These are phyloP conservation scores for Aureobasidium leucospermi DNA, from an alignment of 2,329 filamentous ascomycete genomes.

Conservation along the genomic window DNA sequence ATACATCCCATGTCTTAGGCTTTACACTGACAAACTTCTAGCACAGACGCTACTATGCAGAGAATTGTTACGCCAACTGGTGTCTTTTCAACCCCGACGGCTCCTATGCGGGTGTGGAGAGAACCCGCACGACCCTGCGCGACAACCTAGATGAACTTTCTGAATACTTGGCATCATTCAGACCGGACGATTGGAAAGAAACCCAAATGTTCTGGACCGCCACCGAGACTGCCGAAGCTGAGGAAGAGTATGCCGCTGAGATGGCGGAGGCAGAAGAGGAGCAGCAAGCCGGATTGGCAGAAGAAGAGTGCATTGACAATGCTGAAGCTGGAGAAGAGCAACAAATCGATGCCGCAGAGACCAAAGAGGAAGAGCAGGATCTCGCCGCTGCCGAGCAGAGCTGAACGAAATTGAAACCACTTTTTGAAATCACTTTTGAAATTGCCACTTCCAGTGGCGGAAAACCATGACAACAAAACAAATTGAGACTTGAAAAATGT, in stretches of 20 bases:
- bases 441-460: too few relatives aligned
- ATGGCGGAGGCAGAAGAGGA: not conserved
- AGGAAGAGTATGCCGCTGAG: not conserved
- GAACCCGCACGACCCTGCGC: not conserved
- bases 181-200: not conserved
- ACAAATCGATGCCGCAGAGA: too few relatives aligned
- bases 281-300: not conserved
- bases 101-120: not conserved
- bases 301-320: not conserved
- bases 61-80: not conserved
- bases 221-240: not conserved
- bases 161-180: not conserved
- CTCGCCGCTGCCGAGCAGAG: too few relatives aligned
- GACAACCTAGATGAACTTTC: not conserved
- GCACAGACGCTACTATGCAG: not conserved
- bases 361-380: too few relatives aligned
- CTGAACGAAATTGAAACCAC: too few relatives aligned
- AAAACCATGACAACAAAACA: too few relatives aligned
- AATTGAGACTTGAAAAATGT: too few relatives aligned
- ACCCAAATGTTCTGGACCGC: not conserved
- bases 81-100: not conserved
- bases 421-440: too few relatives aligned
- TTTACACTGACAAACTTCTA: too few relatives aligned
- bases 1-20: too few relatives aligned
- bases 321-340: too few relatives aligned